phyloP scores from a whole-genome alignment of 805 yeast species.

The Wickerhamomyces hampshirensis region DNA sequence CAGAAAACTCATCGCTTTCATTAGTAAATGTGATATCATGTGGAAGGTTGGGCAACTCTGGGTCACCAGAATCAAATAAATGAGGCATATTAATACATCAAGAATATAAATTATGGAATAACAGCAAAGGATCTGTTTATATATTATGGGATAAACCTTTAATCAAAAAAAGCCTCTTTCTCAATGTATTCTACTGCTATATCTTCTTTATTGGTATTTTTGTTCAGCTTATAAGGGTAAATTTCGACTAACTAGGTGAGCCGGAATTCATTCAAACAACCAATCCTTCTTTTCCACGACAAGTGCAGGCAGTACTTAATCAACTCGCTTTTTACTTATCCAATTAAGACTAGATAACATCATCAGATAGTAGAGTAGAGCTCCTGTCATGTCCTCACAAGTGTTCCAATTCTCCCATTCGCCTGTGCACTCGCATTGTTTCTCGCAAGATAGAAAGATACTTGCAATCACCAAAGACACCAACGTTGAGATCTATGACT shows the following conservation, averaged over 20 bases:
- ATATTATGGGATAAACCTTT: no score
- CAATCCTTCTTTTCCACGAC: not conserved
- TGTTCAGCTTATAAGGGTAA: no score
- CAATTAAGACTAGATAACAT: no score
- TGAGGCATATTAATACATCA: slow-evolving; percentile 4
- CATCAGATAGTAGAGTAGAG: slow-evolving; percentile 23
- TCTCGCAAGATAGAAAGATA: slow-evolving; percentile 57
- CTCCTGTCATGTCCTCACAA: slow-evolving; percentile 21
- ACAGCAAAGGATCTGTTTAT: no score
- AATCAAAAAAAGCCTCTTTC: no score
- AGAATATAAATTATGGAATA: no score
- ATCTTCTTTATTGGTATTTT: no score
- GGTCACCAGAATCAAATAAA: slow-evolving; percentile 38
- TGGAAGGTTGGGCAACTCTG: slow-evolving; percentile 36
- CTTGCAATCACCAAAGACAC: slow-evolving; percentile 83
- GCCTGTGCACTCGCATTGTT: slow-evolving; percentile 90
- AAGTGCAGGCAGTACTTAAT: no score
- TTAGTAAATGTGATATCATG: slow-evolving; percentile 17
- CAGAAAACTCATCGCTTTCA: slow-evolving; percentile 22
- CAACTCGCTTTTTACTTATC: no score
- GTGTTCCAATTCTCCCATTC: slow-evolving; percentile 68
- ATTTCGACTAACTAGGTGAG: no score
- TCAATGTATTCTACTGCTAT: no score
- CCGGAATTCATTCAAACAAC: no score
- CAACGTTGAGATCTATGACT: slow-evolving; percentile 67